Evolutionary conservation across 768 basidiomycete genomes (phyloP), one percentile per base, ranked within the genome.

Genomic region (Trametopsis cervina): DNA sequence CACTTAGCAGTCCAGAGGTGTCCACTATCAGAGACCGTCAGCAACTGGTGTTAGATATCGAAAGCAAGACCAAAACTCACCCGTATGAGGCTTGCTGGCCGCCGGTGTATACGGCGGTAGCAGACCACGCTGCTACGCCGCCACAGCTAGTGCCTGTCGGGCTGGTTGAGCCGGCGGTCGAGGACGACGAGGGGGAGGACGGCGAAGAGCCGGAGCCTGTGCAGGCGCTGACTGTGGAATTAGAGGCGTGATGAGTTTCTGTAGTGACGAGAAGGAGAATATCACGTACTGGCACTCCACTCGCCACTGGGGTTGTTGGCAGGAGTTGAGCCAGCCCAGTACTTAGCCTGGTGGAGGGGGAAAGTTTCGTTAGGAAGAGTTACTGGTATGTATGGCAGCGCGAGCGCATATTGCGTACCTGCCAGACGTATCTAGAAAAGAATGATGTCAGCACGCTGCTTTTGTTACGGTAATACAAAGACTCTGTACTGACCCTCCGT

Each of bases 361-460:
- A 44, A 22, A 21, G 40, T 39, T n/a, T n/a, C n/a, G n/a, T n/a
- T n/a, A n/a, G n/a, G n/a, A n/a, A n/a, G n/a, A n/a, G n/a, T n/a
- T n/a, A n/a, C n/a, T n/a, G n/a, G n/a, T n/a, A n/a, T n/a, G n/a
- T n/a, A n/a, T n/a, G n/a, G n/a, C n/a, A n/a, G n/a, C n/a, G n/a
- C 18, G 36, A 35, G n/a, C 9, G 22, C 36, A n/a, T 13, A 1
- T 17, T 23, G 46, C 56, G 17, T 52, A 78, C 80, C 77, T 83
- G 68, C 78, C 77, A 85, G 49, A 83, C 77, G 58, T 83, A 81
- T 22, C 78, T 79, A 47, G n/a, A n/a, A 1, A 41, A 23, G 23
- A 9, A 35, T 27, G 27, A 43, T 15, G 26, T 33, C 29, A 33
- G 29, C 26, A 21, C 20, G 44, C 11, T 4, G 22, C n/a, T 33